phyloP scores from a whole-genome alignment of 2,329 filamentous ascomycete species.

The Dactylellina drechsleri region DNA sequence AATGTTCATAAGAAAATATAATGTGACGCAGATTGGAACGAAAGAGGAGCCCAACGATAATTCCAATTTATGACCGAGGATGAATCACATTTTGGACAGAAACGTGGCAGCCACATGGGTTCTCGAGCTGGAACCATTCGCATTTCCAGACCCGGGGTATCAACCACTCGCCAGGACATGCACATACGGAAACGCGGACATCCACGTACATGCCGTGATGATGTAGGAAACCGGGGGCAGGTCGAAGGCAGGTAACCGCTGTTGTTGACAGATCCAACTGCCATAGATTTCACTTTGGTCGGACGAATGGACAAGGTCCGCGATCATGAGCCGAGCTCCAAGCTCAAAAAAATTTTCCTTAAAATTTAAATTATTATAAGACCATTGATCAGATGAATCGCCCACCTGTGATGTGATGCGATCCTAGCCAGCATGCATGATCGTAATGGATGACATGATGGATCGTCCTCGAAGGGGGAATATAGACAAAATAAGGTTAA shows the following conservation, averaged over 20 bases:
- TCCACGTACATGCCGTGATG: neutral
- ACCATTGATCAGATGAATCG: too few species aligned
- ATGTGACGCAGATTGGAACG: slow-evolving; percentile 9
- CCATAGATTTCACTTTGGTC: neutral
- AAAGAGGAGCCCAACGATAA: neutral
- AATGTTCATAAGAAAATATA: neutral
- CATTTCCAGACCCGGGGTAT: neutral
- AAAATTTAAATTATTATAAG: too few species aligned
- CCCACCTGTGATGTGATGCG: too few species aligned
- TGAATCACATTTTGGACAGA: slow-evolving; percentile 1
- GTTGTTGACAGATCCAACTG: neutral
- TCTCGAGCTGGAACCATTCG: slow-evolving; percentile 6
- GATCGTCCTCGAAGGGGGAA: too few species aligned
- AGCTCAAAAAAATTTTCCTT: slow-evolving; percentile 4
- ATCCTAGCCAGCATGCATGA: too few species aligned
- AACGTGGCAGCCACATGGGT: slow-evolving; percentile 45
- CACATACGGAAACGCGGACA: slow-evolving; percentile 3
- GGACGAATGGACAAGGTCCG: slow-evolving; percentile 14
- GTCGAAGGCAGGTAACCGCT: slow-evolving; percentile 24
- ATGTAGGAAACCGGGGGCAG: slow-evolving; percentile 9
- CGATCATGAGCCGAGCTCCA: slow-evolving; percentile 6
- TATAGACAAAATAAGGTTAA: neutral
- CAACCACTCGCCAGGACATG: too few species aligned
- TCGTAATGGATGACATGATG: too few species aligned
- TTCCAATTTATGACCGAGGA: slow-evolving; percentile 1